These are phyloP conservation scores for Abrus pulchellus DNA, from an alignment of 306 rosid genomes.

Conservation along the genomic window DNA sequence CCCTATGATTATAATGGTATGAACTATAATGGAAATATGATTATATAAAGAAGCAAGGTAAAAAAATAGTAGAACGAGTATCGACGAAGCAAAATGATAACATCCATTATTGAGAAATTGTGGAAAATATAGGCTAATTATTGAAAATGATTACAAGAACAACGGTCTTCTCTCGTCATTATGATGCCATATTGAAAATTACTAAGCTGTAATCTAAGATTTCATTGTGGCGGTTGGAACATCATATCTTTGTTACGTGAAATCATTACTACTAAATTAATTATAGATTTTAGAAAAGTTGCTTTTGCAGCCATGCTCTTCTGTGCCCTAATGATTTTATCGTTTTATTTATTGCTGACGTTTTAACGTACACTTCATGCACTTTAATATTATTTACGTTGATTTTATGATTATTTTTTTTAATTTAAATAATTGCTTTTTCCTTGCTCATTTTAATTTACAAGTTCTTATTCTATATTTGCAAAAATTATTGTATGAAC, in stretches of 20 bases:
- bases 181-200: constrained; percentile 19
- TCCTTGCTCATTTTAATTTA: too few relatives aligned
- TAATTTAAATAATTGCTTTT: too few relatives aligned
- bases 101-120: constrained; percentile 34
- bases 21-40: constrained; percentile 24
- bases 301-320: not conserved
- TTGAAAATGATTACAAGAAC: constrained; percentile 45
- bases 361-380: not conserved
- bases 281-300: constrained; percentile 20
- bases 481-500: not conserved
- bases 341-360: not conserved
- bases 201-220: constrained; percentile 11
- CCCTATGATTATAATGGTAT: not conserved
- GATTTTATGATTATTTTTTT: too few relatives aligned
- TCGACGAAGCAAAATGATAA: constrained; percentile 39
- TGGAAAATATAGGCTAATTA: constrained; percentile 41
- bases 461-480: not conserved
- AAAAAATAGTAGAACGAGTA: constrained; percentile 32
- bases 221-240: constrained; percentile 16
- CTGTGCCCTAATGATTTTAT: not conserved
- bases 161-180: not conserved
- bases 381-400: too few relatives aligned
- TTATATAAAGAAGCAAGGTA: not conserved
- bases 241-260: constrained; percentile 38
- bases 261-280: constrained; percentile 31